phyloP scores from a whole-genome alignment of 352 stramenopile species.

The Thalassiosira ordinaria region DNA sequence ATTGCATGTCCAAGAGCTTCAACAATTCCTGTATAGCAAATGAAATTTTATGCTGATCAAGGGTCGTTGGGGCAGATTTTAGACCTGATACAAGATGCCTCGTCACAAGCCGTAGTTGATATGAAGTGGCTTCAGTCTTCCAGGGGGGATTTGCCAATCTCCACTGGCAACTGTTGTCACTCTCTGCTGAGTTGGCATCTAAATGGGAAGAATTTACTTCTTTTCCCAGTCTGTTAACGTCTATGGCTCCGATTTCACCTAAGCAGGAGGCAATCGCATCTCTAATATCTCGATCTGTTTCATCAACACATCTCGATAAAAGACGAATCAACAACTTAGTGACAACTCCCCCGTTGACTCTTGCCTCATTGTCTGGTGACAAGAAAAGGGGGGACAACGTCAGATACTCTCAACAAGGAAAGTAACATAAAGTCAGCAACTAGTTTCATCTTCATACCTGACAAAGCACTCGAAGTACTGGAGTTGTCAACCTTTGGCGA shows the following conservation, averaged over 20 bases:
- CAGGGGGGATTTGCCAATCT: conserved; percentile 79
- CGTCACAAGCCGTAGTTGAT: conserved; percentile 80
- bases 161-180: conserved; percentile 62
- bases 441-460: conserved; percentile 27
- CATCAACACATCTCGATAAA: conserved; percentile 69
- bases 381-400: too few species aligned
- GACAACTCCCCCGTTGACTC: conserved; percentile 51
- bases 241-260: conserved; percentile 85
- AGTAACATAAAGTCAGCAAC: too few species aligned
- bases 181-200: conserved; percentile 36
- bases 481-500: conserved; percentile 19
- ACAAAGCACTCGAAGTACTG: background rate
- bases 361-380: conserved; percentile 33
- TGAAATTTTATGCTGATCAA: conserved; percentile 86
- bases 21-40: conserved; percentile 87
- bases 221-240: conserved; percentile 70
- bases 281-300: conserved; percentile 73
- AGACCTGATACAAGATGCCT: conserved; percentile 77
- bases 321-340: conserved; percentile 68
- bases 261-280: conserved; percentile 77
- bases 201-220: conserved; percentile 64
- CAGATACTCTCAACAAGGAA: too few species aligned
- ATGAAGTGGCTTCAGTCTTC: conserved; percentile 67
- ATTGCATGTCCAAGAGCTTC: conserved; percentile 65
- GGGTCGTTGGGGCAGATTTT: conserved; percentile 67